These are phyloP conservation scores for Didymella sp. DNA, from an alignment of 2,329 filamentous ascomycete genomes.

Conservation along the genomic window DNA sequence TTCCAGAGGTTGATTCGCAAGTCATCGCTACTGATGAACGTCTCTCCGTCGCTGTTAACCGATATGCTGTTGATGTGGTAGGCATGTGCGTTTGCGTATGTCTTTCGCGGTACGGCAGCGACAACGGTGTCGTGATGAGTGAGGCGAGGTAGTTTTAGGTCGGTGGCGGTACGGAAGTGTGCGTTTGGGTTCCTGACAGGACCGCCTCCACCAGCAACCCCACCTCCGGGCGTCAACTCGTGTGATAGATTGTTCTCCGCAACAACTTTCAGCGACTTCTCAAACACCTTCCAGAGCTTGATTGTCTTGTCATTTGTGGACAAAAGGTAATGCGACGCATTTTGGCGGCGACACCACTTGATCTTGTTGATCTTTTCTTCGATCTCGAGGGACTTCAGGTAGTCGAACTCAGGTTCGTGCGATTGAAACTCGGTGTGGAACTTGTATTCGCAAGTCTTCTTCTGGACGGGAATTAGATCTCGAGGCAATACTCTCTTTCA, in stretches of 20 bases:
- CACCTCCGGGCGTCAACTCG: conserved; percentile 81
- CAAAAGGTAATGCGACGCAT: conserved; percentile 96
- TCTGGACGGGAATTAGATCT: conserved; percentile 62
- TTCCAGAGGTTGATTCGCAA: conserved; percentile 99
- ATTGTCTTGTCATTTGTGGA: conserved; percentile 99
- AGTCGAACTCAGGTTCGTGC: conserved; percentile 99
- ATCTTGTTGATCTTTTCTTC: conserved; percentile 99
- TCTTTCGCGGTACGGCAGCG: conserved; percentile 91
- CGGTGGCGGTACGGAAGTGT: conserved; percentile 79
- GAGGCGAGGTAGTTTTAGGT: conserved; percentile 91
- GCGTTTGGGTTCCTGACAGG: conserved; percentile 74
- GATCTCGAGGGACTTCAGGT: conserved; percentile 98
- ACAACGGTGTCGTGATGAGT: conserved; percentile 99
- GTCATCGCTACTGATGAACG: conserved; percentile 98
- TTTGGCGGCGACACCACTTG: conserved; percentile 98
- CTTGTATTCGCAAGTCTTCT: conserved; percentile 99
- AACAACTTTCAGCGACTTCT: conserved; percentile 98
- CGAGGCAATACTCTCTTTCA: not conserved
- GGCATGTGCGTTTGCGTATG: conserved; percentile 96
- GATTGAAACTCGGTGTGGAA: conserved; percentile 99
- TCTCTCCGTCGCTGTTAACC: conserved; percentile 99
- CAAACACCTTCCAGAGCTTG: conserved; percentile 99
- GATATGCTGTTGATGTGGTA: conserved; percentile 99
- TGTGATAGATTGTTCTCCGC: conserved; percentile 98
- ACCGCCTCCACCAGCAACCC: conserved; percentile 76